A percentile compares a stretch with the other conserved stretches of the same genome.
These are phyloP conservation scores for Aureobasidium sp. DNA, from an alignment of 2,329 filamentous ascomycete genomes.

Conservation along the genomic window DNA sequence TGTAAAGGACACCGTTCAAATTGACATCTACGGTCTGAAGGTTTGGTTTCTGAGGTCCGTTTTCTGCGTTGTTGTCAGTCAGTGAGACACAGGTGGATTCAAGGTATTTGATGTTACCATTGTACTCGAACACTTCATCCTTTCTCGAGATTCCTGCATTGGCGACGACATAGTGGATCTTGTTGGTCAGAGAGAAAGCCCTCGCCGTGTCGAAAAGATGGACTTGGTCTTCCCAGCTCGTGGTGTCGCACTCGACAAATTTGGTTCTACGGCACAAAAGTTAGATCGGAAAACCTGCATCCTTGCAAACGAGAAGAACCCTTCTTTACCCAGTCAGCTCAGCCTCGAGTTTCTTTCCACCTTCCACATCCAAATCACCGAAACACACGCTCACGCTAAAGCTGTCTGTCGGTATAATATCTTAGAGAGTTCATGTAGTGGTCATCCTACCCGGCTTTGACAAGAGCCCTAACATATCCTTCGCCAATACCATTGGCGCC, in stretches of 20 bases:
- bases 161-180: slow-evolving; percentile 24
- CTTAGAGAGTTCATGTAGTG: too few species aligned
- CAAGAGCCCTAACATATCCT: background rate
- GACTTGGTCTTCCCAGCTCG: slow-evolving; percentile 25
- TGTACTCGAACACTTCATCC: background rate
- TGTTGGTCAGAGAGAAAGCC: slow-evolving; percentile 17
- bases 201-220: slow-evolving; percentile 24
- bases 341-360: slow-evolving; percentile 22
- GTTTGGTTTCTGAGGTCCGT: slow-evolving; percentile 15
- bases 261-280: slow-evolving; percentile 17
- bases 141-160: slow-evolving; percentile 22
- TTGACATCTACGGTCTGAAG: slow-evolving; percentile 19
- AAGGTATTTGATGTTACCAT: background rate
- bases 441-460: slow-evolving; percentile 1
- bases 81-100: background rate
- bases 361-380: slow-evolving; percentile 24
- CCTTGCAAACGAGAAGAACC: too few species aligned
- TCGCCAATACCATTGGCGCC: slow-evolving; percentile 25
- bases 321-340: slow-evolving; percentile 18
- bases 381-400: slow-evolving; percentile 29
- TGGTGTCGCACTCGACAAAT: slow-evolving; percentile 26
- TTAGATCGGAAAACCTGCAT: too few species aligned
- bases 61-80: background rate
- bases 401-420: too few species aligned
- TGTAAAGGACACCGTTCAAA: slow-evolving; percentile 18